Percentiles rank a stretch among this genome's conserved stretches.
Conservation (phyloP, 129 eudicot genomes). For the Flaveria ramosissima region DNA sequence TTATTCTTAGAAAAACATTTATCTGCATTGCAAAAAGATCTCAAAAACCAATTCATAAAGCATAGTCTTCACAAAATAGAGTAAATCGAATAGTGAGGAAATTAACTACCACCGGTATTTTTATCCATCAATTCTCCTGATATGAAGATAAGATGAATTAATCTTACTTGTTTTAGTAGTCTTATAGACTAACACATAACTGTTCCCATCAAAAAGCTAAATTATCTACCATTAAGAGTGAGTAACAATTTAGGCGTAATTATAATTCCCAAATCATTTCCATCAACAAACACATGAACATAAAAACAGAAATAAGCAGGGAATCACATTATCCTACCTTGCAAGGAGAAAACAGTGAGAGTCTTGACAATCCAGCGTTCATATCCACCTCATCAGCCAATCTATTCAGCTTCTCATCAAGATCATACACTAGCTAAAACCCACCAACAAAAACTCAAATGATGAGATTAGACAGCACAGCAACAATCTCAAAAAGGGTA, state of each 20-base stretch:
- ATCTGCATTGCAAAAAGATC: conserved; percentile 51
- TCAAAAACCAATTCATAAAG: conserved; percentile 14
- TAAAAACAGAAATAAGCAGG: neutral
- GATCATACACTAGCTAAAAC: conserved; percentile 70
- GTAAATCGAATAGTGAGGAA: conserved; percentile 14
- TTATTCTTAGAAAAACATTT: conserved; percentile 91
- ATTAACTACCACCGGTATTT: neutral
- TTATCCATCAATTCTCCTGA: neutral
- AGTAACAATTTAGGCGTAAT: conserved; percentile 1
- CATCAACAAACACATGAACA: conserved; percentile 12
- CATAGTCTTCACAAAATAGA: neutral
- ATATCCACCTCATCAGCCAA: conserved; percentile 92
- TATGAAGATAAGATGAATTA: neutral
- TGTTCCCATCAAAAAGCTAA: too few species aligned
- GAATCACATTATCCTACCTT: conserved; percentile 55
- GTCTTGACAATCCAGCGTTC: conserved; percentile 83
- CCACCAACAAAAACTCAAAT: conserved; percentile 11
- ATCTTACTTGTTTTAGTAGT: neutral
- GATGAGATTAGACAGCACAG: neutral
- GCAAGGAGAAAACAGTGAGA: conserved; percentile 92
- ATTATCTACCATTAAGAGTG: neutral
- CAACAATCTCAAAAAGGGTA: conserved; percentile 15
- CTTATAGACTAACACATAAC: neutral
- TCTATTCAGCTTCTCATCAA: conserved; percentile 70
- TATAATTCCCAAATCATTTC: neutral